Percentiles rank a stretch among this genome's conserved stretches.
phyloP scores from a whole-genome alignment of 2,329 filamentous ascomycete genomes.

The Sporothrix phasma region DNA sequence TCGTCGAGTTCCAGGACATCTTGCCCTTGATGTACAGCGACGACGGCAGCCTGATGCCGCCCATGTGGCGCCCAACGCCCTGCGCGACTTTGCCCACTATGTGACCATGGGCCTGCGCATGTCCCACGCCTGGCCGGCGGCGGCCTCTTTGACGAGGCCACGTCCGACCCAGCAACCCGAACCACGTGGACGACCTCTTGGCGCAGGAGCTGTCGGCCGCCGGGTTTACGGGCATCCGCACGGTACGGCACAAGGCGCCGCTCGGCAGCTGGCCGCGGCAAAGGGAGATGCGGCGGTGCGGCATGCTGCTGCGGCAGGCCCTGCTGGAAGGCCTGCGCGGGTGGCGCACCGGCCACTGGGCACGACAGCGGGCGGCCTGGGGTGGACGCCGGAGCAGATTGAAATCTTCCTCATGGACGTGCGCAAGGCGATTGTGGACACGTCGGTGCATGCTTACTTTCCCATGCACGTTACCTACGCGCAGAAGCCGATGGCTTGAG shows the following conservation, averaged over 20 bases:
- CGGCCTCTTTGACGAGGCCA: background rate
- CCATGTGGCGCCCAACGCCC: conserved; percentile 31
- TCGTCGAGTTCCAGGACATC: conserved; percentile 41
- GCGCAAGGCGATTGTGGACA: conserved; percentile 25
- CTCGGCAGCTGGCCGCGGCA: conserved; percentile 39
- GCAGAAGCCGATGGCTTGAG: conserved; percentile 23
- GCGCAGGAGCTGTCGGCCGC: conserved; percentile 27
- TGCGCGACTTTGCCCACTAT: conserved; percentile 36
- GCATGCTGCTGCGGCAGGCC: conserved; percentile 36
- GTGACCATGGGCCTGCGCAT: conserved; percentile 23
- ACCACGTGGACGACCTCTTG: background rate
- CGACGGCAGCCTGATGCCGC: conserved; percentile 31
- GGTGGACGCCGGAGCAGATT: conserved; percentile 28
- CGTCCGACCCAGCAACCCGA: background rate
- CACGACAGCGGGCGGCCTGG: conserved; percentile 22
- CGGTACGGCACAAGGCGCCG: conserved; percentile 34
- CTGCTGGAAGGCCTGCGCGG: conserved; percentile 28
- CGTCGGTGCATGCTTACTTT: conserved; percentile 25
- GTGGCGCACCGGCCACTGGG: conserved; percentile 24
- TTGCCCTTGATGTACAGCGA: conserved; percentile 34
- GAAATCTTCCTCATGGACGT: conserved; percentile 30
- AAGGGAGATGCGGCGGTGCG: conserved; percentile 34
- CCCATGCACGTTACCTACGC: conserved; percentile 26
- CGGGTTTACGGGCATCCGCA: conserved; percentile 33
- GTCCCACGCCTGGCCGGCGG: conserved; percentile 23